These are phyloP conservation scores for Phalaenopsis equestris DNA, from an alignment of 106 monocot species.

Conservation along the genomic window DNA sequence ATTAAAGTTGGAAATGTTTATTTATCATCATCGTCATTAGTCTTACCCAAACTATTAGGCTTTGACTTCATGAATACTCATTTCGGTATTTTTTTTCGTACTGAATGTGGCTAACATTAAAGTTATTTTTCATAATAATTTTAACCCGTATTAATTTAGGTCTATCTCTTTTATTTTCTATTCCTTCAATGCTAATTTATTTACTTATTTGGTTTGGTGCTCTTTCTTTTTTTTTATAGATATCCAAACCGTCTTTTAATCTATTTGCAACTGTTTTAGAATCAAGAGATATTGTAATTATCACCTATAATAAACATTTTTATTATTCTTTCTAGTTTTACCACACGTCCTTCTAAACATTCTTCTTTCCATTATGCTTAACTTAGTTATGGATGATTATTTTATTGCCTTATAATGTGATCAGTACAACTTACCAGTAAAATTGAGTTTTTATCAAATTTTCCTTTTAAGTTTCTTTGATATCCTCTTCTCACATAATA, in stretches of 20 bases:
- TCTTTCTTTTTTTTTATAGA: neutral
- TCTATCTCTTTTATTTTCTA: neutral
- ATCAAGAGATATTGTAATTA: neutral
- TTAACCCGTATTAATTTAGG: neutral
- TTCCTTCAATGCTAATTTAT: neutral
- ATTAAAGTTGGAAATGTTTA: neutral
- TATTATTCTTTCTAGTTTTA: neutral
- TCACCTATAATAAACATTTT: neutral
- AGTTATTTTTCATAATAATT: neutral
- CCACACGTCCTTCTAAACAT: neutral
- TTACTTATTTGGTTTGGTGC: neutral
- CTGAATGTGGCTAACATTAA: neutral
- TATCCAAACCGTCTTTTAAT: neutral
- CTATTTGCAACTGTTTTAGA: neutral
- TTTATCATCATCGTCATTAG: no score
- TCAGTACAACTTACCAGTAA: neutral
- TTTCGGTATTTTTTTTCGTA: neutral
- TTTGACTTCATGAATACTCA: no score
- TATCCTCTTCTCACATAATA: neutral
- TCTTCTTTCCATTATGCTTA: neutral
- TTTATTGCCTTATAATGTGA: neutral
- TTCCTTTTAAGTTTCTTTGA: neutral
- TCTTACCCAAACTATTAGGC: no score
- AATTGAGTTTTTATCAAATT: neutral
- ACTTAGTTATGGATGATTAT: neutral